A percentile compares a stretch with the other conserved stretches of the same genome.
These are phyloP conservation scores for Vigna radiata DNA, from an alignment of 306 rosid species.

Conservation along the genomic window DNA sequence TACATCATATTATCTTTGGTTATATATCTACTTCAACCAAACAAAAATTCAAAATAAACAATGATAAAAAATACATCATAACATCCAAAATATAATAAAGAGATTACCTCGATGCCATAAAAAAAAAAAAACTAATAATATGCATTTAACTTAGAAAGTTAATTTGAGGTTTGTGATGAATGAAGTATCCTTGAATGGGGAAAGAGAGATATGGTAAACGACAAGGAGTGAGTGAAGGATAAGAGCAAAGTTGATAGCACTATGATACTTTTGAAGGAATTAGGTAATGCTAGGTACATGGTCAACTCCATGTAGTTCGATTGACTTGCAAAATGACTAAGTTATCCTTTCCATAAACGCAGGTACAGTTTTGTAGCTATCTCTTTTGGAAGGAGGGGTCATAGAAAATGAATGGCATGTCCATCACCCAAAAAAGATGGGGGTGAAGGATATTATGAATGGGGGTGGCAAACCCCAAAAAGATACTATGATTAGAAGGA, in stretches of 20 bases:
- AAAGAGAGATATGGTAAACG: neutral
- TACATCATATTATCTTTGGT: fast-evolving
- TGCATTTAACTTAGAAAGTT: neutral
- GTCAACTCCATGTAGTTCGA: constrained; percentile 14
- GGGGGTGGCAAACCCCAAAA: neutral
- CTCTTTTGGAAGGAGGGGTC: neutral
- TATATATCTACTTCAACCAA: too few species aligned
- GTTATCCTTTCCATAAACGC: neutral
- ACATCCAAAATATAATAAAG: too few species aligned
- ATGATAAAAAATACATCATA: too few species aligned
- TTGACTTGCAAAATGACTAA: constrained; percentile 31
- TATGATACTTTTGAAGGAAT: neutral
- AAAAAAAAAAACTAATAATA: neutral
- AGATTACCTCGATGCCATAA: too few species aligned
- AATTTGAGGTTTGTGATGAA: neutral
- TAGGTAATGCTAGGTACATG: constrained; percentile 1
- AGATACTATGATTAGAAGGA: neutral
- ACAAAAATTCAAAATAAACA: too few species aligned
- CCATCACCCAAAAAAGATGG: constrained; percentile 1
- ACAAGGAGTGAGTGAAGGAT: neutral
- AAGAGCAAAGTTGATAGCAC: neutral
- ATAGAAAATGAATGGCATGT: neutral
- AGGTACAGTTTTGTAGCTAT: neutral
- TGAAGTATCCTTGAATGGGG: too few species aligned
- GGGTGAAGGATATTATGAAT: neutral